Evolutionary conservation across 225 moss, liverwort and hornwort species (phyloP), one percentile per base, ranked within the genome.

Genomic region (Marchantia paleacea): DNA sequence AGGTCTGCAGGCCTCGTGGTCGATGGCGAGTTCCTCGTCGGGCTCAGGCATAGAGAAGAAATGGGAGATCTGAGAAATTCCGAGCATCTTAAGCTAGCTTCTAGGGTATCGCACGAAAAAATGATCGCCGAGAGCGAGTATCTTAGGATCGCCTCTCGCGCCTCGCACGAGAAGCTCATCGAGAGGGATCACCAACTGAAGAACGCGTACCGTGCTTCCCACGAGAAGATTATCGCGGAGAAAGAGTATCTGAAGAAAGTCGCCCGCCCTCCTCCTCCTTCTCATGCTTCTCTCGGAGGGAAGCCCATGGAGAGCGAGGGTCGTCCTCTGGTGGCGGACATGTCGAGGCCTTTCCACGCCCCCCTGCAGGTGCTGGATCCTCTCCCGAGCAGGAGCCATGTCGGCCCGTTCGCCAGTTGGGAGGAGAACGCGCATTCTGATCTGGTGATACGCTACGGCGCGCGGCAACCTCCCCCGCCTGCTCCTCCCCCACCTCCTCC

Each of bases 391-490:
- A 76, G 82, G 52, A 84, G 29, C 60, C 82, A 79, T 30, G 76
- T 63, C n/a, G 18, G 31, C 22, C 69, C 60, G 68, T 80, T 77
- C 52, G 70, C 55, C 16, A 55, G 54, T 14, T 68, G 53, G 78
- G 83, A 83, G 50, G 83, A 81, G 50, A 81, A 26, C 53, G 39
- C 66, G 18, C 83, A 75, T 72, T 75, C 86, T 30, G 86, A 86
- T 69, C 81, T 83, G 13, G 60, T 83, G 24, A 75, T 81, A 13
- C 84, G 76, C 71, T 87, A 84, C 29, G 82, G 84, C 48, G 55
- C 63, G 72, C 79, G 83, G 75, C 78, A 64, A n/a, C n/a, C n/a
- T n/a, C n/a, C n/a, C n/a, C n/a, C n/a, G n/a, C n/a, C n/a, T n/a
- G n/a, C n/a, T n/a, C n/a, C n/a, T n/a, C n/a, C n/a, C n/a, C n/a